Conservation (phyloP, 257 asterid genomes). For the Marsdenia floribunda region DNA sequence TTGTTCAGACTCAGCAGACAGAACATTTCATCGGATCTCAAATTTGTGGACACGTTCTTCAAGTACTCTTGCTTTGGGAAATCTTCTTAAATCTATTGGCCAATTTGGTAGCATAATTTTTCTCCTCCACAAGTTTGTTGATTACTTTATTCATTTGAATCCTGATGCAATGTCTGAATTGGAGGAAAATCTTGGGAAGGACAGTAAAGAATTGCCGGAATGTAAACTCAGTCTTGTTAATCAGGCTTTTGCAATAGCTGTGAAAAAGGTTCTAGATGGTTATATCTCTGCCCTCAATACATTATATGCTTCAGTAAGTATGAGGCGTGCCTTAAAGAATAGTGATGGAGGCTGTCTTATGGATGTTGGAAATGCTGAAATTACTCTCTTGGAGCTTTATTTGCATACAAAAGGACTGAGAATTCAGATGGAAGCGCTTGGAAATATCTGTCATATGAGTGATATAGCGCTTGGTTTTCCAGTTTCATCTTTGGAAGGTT, state of each 20-base stretch:
- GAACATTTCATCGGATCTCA: conserved; percentile 68
- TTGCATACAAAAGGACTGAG: conserved; percentile 72
- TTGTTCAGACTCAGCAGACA: conserved; percentile 69
- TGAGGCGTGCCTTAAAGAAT: conserved; percentile 55
- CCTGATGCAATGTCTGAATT: conserved; percentile 30
- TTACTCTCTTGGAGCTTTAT: conserved; percentile 80
- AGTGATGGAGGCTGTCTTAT: conserved; percentile 67
- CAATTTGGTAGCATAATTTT: conserved; percentile 68
- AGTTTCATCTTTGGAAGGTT: conserved; percentile 44
- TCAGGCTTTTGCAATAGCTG: conserved; percentile 92
- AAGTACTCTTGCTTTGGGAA: conserved; percentile 74
- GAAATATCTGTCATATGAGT: conserved; percentile 67
- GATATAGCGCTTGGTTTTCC: conserved; percentile 56
- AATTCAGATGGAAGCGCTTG: conserved; percentile 87
- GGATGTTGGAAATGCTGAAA: conserved; percentile 63
- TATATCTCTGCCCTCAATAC: conserved; percentile 74
- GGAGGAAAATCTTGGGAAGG: conserved; percentile 23
- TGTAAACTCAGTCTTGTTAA: conserved; percentile 52
- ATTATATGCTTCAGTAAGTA: conserved; percentile 58
- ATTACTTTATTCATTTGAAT: conserved; percentile 47
- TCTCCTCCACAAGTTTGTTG: conserved; percentile 64
- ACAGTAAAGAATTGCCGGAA: conserved; percentile 23
- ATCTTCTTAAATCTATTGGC: conserved; percentile 72
- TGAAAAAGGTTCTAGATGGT: conserved; percentile 72
- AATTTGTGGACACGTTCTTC: conserved; percentile 75